phyloP scores from a whole-genome alignment of 2,329 filamentous ascomycete species.

The Fusarium lyarnte region DNA sequence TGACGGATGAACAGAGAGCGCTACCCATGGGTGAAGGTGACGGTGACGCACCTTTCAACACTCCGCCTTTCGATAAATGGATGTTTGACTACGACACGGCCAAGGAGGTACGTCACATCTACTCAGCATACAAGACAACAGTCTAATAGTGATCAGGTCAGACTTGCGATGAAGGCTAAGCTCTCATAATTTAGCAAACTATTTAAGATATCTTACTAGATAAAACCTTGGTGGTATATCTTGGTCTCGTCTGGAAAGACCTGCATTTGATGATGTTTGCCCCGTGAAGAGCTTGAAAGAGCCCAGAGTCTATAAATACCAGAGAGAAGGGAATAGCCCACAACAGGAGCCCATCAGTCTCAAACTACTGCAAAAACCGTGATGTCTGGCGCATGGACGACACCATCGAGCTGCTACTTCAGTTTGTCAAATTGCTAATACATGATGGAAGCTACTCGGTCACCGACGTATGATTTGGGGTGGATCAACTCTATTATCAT shows the following conservation, averaged over 20 bases:
- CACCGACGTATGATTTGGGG: fast-evolving
- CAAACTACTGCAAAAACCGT: no score
- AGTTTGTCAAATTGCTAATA: fast-evolving
- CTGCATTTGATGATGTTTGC: no score
- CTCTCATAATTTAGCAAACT: fast-evolving
- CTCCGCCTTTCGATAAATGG: neutral
- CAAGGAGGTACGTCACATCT: neutral
- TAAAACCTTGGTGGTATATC: no score
- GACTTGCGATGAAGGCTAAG: neutral
- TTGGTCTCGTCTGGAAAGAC: neutral
- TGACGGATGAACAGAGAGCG: neutral
- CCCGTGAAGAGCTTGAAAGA: no score
- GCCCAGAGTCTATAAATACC: no score
- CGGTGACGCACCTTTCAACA: neutral
- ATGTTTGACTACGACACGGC: neutral
- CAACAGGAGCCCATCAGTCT: no score
- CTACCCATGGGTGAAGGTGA: neutral
- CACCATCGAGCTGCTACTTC: fast-evolving
- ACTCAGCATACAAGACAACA: fast-evolving
- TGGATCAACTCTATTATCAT: fast-evolving
- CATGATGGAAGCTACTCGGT: fast-evolving
- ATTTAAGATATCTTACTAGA: no score
- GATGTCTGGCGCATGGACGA: fast-evolving
- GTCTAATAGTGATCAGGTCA: neutral
- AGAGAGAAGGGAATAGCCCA: no score